phyloP scores from a whole-genome alignment of 2,329 filamentous ascomycete species.

The Fusarium globosum region DNA sequence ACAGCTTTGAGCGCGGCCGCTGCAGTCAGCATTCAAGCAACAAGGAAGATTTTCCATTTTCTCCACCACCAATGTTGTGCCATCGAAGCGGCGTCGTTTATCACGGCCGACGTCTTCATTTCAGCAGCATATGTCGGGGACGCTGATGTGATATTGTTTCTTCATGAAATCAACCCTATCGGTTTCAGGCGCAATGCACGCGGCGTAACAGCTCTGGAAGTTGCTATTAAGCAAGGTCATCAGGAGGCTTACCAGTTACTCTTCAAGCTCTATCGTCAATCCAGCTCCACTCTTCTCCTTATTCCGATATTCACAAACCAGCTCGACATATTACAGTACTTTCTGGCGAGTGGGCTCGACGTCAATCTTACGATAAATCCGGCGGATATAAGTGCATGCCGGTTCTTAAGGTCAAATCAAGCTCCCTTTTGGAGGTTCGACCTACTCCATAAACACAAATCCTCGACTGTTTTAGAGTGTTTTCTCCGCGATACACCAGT shows the following conservation, averaged over 20 bases:
- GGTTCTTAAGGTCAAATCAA: rapidly evolving
- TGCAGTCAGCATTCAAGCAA: neutral
- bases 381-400: rapidly evolving
- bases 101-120: neutral
- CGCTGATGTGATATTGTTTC: rapidly evolving
- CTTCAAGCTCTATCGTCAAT: neutral
- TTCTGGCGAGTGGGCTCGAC: rapidly evolving
- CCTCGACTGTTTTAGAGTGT: neutral
- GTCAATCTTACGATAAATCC: rapidly evolving
- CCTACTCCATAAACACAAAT: too few species aligned
- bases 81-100: rapidly evolving
- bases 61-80: rapidly evolving
- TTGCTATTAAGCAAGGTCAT: rapidly evolving
- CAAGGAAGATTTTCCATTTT: too few species aligned
- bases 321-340: rapidly evolving
- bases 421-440: too few species aligned
- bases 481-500: rapidly evolving
- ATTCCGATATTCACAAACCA: neutral
- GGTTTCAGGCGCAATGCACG: rapidly evolving
- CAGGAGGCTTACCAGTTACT: neutral
- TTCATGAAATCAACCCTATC: neutral
- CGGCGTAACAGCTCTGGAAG: neutral
- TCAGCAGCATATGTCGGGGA: neutral
- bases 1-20: rapidly evolving
- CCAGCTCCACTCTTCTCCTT: neutral